A percentile compares a stretch with the other conserved stretches of the same genome.
phyloP scores from a whole-genome alignment of 768 basidiomycete genomes.

The Polyporus arcularius region DNA sequence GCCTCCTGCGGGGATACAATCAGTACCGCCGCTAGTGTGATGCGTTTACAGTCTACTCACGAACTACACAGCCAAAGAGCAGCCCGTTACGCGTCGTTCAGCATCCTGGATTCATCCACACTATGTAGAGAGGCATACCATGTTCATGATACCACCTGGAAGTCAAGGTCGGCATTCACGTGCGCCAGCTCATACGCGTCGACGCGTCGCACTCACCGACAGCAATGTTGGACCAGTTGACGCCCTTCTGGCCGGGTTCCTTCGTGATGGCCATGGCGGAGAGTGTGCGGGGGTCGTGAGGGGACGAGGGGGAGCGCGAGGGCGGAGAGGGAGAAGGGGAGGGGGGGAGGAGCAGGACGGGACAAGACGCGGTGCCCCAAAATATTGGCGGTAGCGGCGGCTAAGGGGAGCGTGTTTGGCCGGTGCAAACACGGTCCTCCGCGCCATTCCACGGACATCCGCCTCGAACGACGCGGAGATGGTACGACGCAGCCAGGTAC shows the following conservation, averaged over 20 bases:
- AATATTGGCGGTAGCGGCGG: conserved; percentile 21
- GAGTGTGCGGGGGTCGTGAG: conserved; percentile 11
- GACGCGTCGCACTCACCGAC: conserved; percentile 62
- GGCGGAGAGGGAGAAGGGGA: conserved; percentile 13
- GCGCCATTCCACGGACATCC: neutral
- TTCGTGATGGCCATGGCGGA: conserved; percentile 73
- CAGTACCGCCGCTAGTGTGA: conserved; percentile 26
- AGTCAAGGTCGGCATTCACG: conserved; percentile 25
- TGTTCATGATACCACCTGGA: conserved; percentile 95
- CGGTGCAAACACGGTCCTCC: conserved; percentile 21
- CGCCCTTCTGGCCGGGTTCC: conserved; percentile 89
- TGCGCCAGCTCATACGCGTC: conserved; percentile 17
- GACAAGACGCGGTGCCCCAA: conserved; percentile 6
- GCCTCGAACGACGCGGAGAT: neutral
- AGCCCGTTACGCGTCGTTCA: conserved; percentile 9
- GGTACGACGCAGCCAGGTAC: neutral
- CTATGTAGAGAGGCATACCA: conserved; percentile 55
- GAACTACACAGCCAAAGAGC: conserved; percentile 29
- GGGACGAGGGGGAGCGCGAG: conserved; percentile 12
- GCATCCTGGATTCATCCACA: conserved; percentile 8
- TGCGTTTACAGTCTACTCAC: conserved; percentile 27
- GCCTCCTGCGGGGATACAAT: conserved; percentile 58
- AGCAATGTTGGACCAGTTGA: conserved; percentile 94
- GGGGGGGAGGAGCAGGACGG: neutral
- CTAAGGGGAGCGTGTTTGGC: conserved; percentile 20